Percentiles rank a stretch among this genome's conserved stretches.
Conservation (phyloP, 768 basidiomycete species). For the Suillus subalutaceus region DNA sequence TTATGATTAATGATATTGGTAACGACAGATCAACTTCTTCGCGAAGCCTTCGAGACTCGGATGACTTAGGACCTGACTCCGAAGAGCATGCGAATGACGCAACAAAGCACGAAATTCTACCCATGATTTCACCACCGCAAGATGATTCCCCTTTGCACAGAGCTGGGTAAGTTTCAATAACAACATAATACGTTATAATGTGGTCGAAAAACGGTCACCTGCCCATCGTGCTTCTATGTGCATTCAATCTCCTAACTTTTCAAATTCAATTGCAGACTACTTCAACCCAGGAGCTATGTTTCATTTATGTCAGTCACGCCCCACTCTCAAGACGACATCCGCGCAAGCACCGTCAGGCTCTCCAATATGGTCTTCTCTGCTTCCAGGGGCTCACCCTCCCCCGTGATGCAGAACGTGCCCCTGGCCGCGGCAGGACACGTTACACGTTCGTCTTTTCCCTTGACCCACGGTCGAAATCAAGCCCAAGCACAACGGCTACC, state of each 20-base stretch:
- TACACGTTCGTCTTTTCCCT: background rate
- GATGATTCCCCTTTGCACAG: constrained; percentile 49
- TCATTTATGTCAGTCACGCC: constrained; percentile 31
- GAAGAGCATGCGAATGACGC: background rate
- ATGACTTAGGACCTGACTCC: background rate
- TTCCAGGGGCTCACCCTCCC: constrained; percentile 17
- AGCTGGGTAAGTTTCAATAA: constrained; percentile 50
- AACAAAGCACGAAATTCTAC: constrained; percentile 16
- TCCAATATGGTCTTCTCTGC: constrained; percentile 50
- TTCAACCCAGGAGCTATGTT: constrained; percentile 56
- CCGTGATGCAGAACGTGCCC: background rate
- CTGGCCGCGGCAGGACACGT: background rate
- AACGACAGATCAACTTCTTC: constrained; percentile 2
- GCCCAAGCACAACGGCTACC: no score
- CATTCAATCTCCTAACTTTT: constrained; percentile 18
- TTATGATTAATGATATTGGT: background rate
- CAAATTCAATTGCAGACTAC: constrained; percentile 42
- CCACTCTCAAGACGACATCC: constrained; percentile 67
- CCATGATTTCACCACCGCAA: constrained; percentile 27
- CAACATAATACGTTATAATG: constrained; percentile 12
- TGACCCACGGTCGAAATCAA: background rate
- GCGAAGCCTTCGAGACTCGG: background rate
- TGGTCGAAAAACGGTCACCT: constrained; percentile 9
- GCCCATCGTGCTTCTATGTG: constrained; percentile 15
- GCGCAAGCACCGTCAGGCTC: constrained; percentile 66